Evolutionary conservation across 2,329 filamentous ascomycete genomes (phyloP).

Genomic region (Cercospora citrullina): DNA sequence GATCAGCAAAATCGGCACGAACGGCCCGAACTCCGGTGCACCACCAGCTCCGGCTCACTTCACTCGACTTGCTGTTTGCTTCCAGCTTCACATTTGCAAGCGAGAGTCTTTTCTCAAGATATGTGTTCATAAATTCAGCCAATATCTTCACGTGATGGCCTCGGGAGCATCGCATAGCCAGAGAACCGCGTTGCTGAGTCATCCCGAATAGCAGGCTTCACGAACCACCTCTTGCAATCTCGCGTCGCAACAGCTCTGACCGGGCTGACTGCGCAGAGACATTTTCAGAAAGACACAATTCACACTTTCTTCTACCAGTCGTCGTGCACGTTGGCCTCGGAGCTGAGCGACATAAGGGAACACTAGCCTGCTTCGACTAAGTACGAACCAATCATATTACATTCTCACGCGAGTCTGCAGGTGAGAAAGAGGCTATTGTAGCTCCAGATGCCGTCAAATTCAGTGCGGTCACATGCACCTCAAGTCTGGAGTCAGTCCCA

Average conservation of each 20-base stretch:
- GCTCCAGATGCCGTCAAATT: neutral
- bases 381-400: neutral
- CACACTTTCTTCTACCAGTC: neutral
- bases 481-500: neutral
- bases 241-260: neutral
- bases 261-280: neutral
- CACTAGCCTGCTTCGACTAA: neutral
- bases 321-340: neutral
- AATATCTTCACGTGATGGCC: neutral
- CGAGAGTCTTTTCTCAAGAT: neutral
- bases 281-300: neutral
- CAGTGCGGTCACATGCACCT: neutral
- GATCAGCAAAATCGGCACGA: conserved; percentile 9
- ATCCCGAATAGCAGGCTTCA: neutral
- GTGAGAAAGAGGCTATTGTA: neutral
- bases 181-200: neutral
- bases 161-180: neutral
- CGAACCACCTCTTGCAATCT: neutral
- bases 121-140: neutral
- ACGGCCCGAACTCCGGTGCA: neutral
- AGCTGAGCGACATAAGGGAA: neutral
- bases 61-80: neutral
- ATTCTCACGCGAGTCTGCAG: neutral
- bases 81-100: neutral
- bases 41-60: neutral